Evolutionary conservation across 192 early-diverging fungal species (phyloP), one percentile per base, ranked within the genome.

Genomic region (Phlyctochytrium bullatum): DNA sequence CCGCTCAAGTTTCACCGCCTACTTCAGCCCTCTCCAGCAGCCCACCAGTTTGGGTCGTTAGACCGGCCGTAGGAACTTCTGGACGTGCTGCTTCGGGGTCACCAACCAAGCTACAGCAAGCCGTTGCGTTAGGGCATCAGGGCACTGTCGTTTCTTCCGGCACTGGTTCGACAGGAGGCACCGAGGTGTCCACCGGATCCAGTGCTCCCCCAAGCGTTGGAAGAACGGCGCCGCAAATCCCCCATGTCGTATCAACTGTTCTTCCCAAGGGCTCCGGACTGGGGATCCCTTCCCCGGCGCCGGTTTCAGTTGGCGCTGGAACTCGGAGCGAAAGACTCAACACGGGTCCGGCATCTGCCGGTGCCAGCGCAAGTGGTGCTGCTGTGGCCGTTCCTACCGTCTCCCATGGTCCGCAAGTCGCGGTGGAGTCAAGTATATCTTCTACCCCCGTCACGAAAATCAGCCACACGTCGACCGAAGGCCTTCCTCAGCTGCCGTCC

Each of bases 201-300:
- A n/a, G n/a, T n/a, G n/a, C n/a, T n/a, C n/a, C n/a, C n/a, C n/a
- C n/a, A n/a, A n/a, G n/a, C n/a, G n/a, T n/a, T n/a, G n/a, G n/a
- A n/a, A n/a, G n/a, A n/a, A n/a, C n/a, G n/a, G n/a, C n/a, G 6
- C 40, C 6, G 40, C 40, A 6, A 47, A 6, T 20, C 6, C 40
- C 20, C 40, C 40, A 47, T 47, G 40, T 47, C 20, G 40, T 47
- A 20, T 57, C 54, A 25, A 57, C 54, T 10, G 54, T 57, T 28
- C 27, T 57, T 6, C 54, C 54, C 12, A 57, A 57, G 25, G 54
- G 54, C 54, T 57, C 54, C 12, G 54, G 54, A 6, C 54, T 57
- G 54, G 54, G 54, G 10, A 57, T 57, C 25, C 54, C 54, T 6
- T 57, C 54, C 4, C 54, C 54, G 16, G 10, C 54, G 27, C 12